Evolutionary conservation across 2,329 filamentous ascomycete genomes (phyloP).

Genomic region (Catunica adiposa): DNA sequence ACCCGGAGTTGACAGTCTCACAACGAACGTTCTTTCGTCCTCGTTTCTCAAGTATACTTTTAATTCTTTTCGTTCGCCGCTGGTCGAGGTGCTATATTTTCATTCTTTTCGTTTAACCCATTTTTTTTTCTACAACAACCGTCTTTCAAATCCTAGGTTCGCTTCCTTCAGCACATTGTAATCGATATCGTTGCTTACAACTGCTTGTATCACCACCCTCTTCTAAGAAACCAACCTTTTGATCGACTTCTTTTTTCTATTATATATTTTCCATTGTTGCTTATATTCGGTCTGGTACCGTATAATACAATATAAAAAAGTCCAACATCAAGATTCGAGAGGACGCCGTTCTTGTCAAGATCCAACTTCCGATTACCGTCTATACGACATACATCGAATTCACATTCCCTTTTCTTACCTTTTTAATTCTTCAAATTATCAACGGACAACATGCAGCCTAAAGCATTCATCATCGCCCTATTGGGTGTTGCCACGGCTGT

Average conservation of each 20-base stretch:
- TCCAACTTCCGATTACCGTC: slow-evolving; percentile 5
- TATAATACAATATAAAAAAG: slow-evolving; percentile 16
- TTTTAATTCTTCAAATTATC: neutral
- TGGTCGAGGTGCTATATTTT: slow-evolving; percentile 14
- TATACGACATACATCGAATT: neutral
- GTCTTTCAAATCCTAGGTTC: neutral
- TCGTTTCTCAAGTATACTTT: slow-evolving; percentile 8
- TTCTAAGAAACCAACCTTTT: slow-evolving; percentile 2
- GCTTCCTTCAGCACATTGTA: neutral
- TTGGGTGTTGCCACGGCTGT: slow-evolving; percentile 29
- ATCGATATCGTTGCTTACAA: neutral
- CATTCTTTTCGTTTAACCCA: slow-evolving; percentile 7
- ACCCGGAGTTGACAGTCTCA: slow-evolving; percentile 10
- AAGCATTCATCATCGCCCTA: slow-evolving; percentile 32
- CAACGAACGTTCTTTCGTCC: slow-evolving; percentile 13
- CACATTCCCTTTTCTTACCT: slow-evolving; percentile 15
- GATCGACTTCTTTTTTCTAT: slow-evolving; percentile 17
- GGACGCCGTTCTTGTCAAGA: slow-evolving; percentile 1
- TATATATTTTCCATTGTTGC: no score
- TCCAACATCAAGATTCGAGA: slow-evolving; percentile 10
- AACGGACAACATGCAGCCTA: slow-evolving; percentile 33
- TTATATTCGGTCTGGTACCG: slow-evolving; percentile 35
- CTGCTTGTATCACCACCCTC: slow-evolving; percentile 1
- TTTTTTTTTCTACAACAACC: no score
- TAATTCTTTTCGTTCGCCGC: slow-evolving; percentile 13